Base-by-base conservation (phyloP, 768 basidiomycete genomes). In the Clavaria fumosa region DNA sequence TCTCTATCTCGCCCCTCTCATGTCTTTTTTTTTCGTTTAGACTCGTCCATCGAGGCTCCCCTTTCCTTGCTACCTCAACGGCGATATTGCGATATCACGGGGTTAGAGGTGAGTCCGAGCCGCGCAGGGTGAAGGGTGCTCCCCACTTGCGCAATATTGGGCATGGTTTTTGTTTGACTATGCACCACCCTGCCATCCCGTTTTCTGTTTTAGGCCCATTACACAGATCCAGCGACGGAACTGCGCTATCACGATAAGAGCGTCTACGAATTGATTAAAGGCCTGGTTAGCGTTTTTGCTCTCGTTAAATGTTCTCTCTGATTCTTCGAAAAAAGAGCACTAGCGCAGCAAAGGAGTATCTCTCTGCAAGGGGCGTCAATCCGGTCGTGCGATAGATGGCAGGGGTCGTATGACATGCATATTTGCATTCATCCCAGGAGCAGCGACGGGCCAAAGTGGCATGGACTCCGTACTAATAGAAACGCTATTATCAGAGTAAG, bases 31-130 rank as follows among this genome's bases (percentile, higher is more conserved):
- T n/a, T 28, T 28, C 14, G 9, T 37, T 5, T 43, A 86, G 83
- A 86, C 46, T 67, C 70, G 4, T 80, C 78, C 2, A 81, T 89
- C 30, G 85, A 89, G 51, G 83, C 85, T 4, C 81, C 85, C 0
- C 85, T 84, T 0, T 88, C 83, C 7, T 50, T 89, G 1, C 58
- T 81, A 5, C 84, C 85, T 3, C 78, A 75, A 33, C 65, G 67
- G 41, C 75, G 78, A 42, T 84, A 80, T 37, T 88, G 85, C 48
- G 85, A 88, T 56, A 86, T 89, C 11, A 89, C 85, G 0, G 82
- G 85, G 0, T 62, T 89, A 9, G 82, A 85, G 56, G 83, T 79
- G 21, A 5, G 56, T 24, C 15, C 7, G n/a, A n/a, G n/a, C n/a
- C n/a, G n/a, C n/a, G n/a, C n/a, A n/a, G n/a, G n/a, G n/a, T n/a